Base-by-base conservation (phyloP, 2,329 filamentous ascomycete species). In the Pyrenophora tritici-repentis region DNA sequence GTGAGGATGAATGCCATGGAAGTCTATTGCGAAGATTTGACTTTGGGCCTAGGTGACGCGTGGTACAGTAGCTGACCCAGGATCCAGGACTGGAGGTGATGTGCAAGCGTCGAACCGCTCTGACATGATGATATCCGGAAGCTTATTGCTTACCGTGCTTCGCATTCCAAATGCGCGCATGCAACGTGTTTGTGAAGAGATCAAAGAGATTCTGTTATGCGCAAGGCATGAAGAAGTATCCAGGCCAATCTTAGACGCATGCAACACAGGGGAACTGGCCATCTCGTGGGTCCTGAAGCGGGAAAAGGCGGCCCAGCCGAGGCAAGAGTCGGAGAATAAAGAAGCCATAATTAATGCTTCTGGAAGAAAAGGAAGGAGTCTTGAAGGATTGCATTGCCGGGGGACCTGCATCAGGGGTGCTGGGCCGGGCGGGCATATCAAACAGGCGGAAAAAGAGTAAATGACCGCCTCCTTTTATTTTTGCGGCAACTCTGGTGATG, bases 281-380 rank as follows among this genome's bases (percentile, higher is more conserved):
- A 8, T 29, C 34, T 9, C 34, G 34, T 46, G 43, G 35, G 37
- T 17, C 43, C 44, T 47, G 35, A 6, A 47, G 13, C 29, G 6
- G 44, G 20, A 51, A 56, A 45, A 54, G 41, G 47, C 36, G 36
- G 45, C 41, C 45, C 38, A 47, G 46, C 56, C 59, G 59, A 59
- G 49, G 58, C 62, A 62, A 51, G 57, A 57, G 42, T 22, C 48
- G 48, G 48, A 47, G 48, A 47, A 51, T 51, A 51, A 32, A 24
- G 20, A 37, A 37, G n/a, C 18, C 10, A 32, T 24, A 26, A 13
- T 17, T 40, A 16, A 33, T 42, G 50, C 55, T 66, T 66, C 62
- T 60, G 53, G 62, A 65, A 66, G 40, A 38, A 44, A 42, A 64
- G 61, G 45, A 43, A 13, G 26, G 9, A 29, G 26, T 29, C 9